Base-by-base conservation (phyloP, 2,329 filamentous ascomycete species). In the Diaporthe longicolla region DNA sequence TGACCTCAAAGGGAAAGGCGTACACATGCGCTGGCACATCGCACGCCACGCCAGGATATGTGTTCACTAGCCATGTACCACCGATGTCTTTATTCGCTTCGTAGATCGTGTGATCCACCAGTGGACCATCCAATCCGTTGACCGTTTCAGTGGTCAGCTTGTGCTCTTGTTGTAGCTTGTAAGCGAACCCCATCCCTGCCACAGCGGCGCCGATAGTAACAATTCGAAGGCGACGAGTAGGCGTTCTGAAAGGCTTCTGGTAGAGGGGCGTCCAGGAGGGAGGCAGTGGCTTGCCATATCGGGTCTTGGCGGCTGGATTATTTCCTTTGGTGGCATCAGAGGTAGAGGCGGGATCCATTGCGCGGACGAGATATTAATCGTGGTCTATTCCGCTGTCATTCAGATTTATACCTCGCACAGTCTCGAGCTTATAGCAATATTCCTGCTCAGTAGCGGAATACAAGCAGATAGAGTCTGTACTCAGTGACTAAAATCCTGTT, bases 11-110 rank as follows among this genome's bases (percentile, higher is more conserved):
- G 0, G 89, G 89, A 13, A 88, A 89, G 77, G 93, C 91, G 75
- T 94, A 93, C 24, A 91, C 89, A 79, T 92, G 89, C 0, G 91
- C 87, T 0, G 91, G 90, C 15, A 93, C 87, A 78, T 93, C 91
- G 76, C 91, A 93, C 57, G 90, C 83, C 0, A 92, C 89, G 0
- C 90, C 91, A 0, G 90, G 90, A 74, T 92, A 93, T 8, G 84
- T 79, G 68, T 88, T 88, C 72, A 87, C 86, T 72, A 87, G 84
- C 86, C 86, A 89, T 3, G 85, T 88, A 0, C 87, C 86, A 40
- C 85, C 86, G 76, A 92, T 86, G 72, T 92, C 90, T 0, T 82
- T 78, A 75, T 93, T 92, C 81, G 92, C 93, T 78, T 93, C 91
- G 61, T 89, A 89, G 48, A 93, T 89, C 0, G 85, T 88, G 74